phyloP scores from a whole-genome alignment of 257 asterid species.

The Vinca minor region DNA sequence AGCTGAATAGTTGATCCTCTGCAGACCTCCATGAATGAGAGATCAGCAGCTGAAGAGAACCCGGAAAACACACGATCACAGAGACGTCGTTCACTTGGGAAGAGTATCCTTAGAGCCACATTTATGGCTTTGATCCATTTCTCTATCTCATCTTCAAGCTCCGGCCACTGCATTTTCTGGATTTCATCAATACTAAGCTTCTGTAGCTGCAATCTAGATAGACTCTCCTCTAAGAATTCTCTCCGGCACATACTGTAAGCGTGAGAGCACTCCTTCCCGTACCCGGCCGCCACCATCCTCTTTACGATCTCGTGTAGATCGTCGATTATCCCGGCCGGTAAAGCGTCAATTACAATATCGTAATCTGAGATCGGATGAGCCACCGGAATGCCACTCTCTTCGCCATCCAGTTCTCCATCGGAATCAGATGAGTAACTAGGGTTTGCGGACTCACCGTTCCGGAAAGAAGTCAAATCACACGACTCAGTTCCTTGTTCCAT shows the following conservation, averaged over 20 bases:
- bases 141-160: constrained; percentile 82
- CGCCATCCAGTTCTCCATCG: constrained; percentile 50
- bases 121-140: constrained; percentile 82
- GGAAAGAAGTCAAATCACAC: constrained; percentile 32
- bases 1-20: constrained; percentile 78
- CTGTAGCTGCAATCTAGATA: constrained; percentile 70
- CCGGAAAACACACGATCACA: constrained; percentile 79
- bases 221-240: constrained; percentile 88
- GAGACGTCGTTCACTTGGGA: constrained; percentile 83
- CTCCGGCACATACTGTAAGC: constrained; percentile 76
- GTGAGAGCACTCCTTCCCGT: constrained; percentile 75
- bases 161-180: constrained; percentile 83
- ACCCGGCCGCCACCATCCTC: constrained; percentile 96
- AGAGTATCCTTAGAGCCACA: constrained; percentile 66
- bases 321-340: constrained; percentile 64
- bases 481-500: constrained; percentile 69
- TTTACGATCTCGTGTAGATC: constrained; percentile 74
- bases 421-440: constrained; percentile 38
- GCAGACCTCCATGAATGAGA: constrained; percentile 92
- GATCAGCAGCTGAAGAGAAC: constrained; percentile 59
- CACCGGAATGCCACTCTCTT: constrained; percentile 58
- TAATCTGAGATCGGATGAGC: constrained; percentile 77
- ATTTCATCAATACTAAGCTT: constrained; percentile 84
- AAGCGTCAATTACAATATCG: constrained; percentile 70
- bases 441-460: constrained; percentile 29